Conservation (phyloP, 164 flowering plant genomes). For the Stephania cephalantha region DNA sequence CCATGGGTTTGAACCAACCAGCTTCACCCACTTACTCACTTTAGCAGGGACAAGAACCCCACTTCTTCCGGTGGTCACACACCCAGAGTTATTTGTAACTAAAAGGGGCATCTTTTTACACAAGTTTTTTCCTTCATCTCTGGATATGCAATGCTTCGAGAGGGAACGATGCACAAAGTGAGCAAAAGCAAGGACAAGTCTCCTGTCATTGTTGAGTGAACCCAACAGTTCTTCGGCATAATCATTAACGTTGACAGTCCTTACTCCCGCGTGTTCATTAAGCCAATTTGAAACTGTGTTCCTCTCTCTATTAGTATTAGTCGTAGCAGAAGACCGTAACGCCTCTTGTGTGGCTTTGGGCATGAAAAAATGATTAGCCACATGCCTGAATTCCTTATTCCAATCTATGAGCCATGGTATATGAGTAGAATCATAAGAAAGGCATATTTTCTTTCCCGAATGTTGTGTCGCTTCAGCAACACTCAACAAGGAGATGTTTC, state of each 20-base stretch:
- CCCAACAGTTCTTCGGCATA: slow-evolving; percentile 24
- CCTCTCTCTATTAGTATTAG: neutral
- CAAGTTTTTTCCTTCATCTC: slow-evolving; percentile 14
- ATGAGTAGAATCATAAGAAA: slow-evolving; percentile 6
- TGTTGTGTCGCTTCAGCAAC: slow-evolving; percentile 11
- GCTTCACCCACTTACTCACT: slow-evolving; percentile 50
- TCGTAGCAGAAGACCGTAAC: slow-evolving; percentile 7
- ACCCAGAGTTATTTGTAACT: slow-evolving; percentile 39
- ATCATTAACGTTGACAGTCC: slow-evolving; percentile 8
- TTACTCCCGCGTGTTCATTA: slow-evolving; percentile 10
- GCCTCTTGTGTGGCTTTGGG: slow-evolving; percentile 31
- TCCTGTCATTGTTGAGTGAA: slow-evolving; percentile 14
- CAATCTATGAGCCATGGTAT: slow-evolving; percentile 46
- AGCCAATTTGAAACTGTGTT: slow-evolving; percentile 33
- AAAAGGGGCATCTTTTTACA: slow-evolving; percentile 41
- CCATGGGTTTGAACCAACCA: slow-evolving; percentile 62
- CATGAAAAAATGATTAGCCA: slow-evolving; percentile 21
- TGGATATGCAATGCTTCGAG: slow-evolving; percentile 14
- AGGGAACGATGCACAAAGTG: slow-evolving; percentile 47
- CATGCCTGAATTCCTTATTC: slow-evolving; percentile 33
- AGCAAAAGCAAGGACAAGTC: slow-evolving; percentile 26
- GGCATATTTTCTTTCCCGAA: slow-evolving; percentile 4
- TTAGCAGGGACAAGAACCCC: slow-evolving; percentile 58
- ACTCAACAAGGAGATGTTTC: slow-evolving; percentile 10
- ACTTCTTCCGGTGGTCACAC: slow-evolving; percentile 13